These are phyloP conservation scores for Rhodamnia argentea DNA, from an alignment of 345 rosid species.

Conservation along the genomic window DNA sequence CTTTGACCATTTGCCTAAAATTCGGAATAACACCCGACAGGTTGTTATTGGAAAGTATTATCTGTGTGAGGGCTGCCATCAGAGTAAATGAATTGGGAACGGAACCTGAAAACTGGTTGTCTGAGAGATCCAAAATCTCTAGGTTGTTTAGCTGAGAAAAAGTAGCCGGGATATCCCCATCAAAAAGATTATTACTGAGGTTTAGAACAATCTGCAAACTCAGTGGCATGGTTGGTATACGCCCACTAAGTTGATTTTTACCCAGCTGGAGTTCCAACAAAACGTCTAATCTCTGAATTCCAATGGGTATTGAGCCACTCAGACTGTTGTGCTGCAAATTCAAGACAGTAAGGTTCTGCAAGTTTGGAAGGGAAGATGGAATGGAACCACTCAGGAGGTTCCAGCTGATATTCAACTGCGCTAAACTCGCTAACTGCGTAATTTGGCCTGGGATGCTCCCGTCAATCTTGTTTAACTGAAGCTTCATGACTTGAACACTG, in stretches of 20 bases:
- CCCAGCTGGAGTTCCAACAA: constrained; percentile 77
- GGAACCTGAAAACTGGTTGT: constrained; percentile 39
- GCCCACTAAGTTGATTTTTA: constrained; percentile 40
- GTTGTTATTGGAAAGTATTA: constrained; percentile 53
- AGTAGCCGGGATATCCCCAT: constrained; percentile 34
- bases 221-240: constrained; percentile 46
- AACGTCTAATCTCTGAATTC: constrained; percentile 10
- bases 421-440: constrained; percentile 14
- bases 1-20: constrained; percentile 9
- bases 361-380: constrained; percentile 39
- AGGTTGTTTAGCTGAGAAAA: constrained; percentile 22
- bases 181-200: constrained; percentile 56
- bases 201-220: constrained; percentile 60
- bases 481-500: constrained; percentile 45
- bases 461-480: constrained; percentile 32
- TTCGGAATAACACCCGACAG: constrained; percentile 38
- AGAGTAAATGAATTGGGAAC: constrained; percentile 20
- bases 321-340: constrained; percentile 49
- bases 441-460: constrained; percentile 46
- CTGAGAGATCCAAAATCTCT: constrained; percentile 74
- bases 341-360: constrained; percentile 22
- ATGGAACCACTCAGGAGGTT: constrained; percentile 47
- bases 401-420: constrained; percentile 38
- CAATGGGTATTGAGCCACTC: constrained; percentile 44
- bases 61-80: constrained; percentile 27